phyloP scores from a whole-genome alignment of 495 filamentous ascomycete species.

The Sordaria brevicollis region DNA sequence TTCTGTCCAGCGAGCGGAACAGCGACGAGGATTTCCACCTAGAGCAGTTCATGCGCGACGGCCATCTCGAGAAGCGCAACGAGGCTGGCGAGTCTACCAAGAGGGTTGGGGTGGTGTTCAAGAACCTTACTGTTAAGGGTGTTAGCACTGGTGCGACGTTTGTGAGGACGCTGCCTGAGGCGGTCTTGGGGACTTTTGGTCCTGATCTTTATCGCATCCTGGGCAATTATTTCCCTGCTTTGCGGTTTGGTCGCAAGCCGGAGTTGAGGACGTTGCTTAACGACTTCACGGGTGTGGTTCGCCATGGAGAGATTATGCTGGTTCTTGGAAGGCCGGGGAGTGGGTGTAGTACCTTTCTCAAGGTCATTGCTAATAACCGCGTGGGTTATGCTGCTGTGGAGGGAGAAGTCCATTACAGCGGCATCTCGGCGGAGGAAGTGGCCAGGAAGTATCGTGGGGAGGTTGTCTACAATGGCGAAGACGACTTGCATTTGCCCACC shows the following conservation, averaged over 20 bases:
- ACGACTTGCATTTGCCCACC: slow-evolving; percentile 68
- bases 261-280: slow-evolving; percentile 53
- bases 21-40: slow-evolving; percentile 55
- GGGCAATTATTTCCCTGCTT: slow-evolving; percentile 50
- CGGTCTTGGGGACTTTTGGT: slow-evolving; percentile 73
- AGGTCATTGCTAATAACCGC: slow-evolving; percentile 64
- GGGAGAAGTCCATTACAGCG: slow-evolving; percentile 68
- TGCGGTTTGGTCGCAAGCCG: slow-evolving; percentile 35
- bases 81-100: slow-evolving; percentile 59
- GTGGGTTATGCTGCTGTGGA: slow-evolving; percentile 53
- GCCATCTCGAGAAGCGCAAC: slow-evolving; percentile 69
- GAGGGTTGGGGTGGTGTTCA: slow-evolving; percentile 77
- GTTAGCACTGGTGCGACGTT: slow-evolving; percentile 55
- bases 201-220: slow-evolving; percentile 70
- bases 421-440: slow-evolving; percentile 60
- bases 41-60: slow-evolving; percentile 64
- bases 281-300: slow-evolving; percentile 69
- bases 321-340: slow-evolving; percentile 72
- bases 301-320: slow-evolving; percentile 72
- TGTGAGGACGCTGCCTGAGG: slow-evolving; percentile 65
- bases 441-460: slow-evolving; percentile 64
- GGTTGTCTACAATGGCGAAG: slow-evolving; percentile 74
- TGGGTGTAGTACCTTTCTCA: slow-evolving; percentile 74
- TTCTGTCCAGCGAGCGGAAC: slow-evolving; percentile 1
- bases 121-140: slow-evolving; percentile 68